These are phyloP conservation scores for Pleurotus citrinopileatus DNA, from an alignment of 768 basidiomycete genomes.

Conservation along the genomic window DNA sequence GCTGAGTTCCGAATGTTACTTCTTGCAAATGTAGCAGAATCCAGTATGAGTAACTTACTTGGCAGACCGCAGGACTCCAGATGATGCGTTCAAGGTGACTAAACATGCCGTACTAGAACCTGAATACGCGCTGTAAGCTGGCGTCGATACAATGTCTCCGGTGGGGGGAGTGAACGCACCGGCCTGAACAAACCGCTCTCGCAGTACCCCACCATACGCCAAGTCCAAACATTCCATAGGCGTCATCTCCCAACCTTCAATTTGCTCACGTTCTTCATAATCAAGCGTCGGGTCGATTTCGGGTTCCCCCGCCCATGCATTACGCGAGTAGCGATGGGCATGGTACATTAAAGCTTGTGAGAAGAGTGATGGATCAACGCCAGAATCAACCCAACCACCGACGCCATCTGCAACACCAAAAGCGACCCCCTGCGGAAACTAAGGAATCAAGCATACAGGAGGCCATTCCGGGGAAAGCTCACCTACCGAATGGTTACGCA, in stretches of 20 bases:
- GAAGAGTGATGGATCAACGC: conserved; percentile 87
- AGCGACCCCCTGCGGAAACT: conserved; percentile 56
- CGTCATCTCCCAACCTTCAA: conserved; percentile 77
- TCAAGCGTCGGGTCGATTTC: conserved; percentile 78
- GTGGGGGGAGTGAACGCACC: conserved; percentile 43
- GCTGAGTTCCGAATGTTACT: conserved; percentile 36
- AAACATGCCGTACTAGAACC: conserved; percentile 86
- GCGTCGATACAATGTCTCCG: conserved; percentile 21
- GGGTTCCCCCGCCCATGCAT: conserved; percentile 81
- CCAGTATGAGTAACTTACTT: no score
- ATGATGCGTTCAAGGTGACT: conserved; percentile 69
- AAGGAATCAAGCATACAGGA: conserved; percentile 31
- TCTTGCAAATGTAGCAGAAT: no score
- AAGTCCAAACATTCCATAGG: conserved; percentile 69
- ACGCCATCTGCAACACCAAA: conserved; percentile 92
- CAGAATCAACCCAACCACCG: conserved; percentile 84
- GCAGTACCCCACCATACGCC: conserved; percentile 68
- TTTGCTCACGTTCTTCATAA: conserved; percentile 59
- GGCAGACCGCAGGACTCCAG: conserved; percentile 71
- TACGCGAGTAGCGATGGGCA: conserved; percentile 67
- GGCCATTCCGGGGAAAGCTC: conserved; percentile 11
- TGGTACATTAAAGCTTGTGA: conserved; percentile 91
- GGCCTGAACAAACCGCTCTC: conserved; percentile 65
- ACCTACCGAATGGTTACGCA: conserved; percentile 78
- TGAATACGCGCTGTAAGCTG: conserved; percentile 28